Conservation (phyloP, 495 filamentous ascomycete species). For the Hypoxylon trugodes region DNA sequence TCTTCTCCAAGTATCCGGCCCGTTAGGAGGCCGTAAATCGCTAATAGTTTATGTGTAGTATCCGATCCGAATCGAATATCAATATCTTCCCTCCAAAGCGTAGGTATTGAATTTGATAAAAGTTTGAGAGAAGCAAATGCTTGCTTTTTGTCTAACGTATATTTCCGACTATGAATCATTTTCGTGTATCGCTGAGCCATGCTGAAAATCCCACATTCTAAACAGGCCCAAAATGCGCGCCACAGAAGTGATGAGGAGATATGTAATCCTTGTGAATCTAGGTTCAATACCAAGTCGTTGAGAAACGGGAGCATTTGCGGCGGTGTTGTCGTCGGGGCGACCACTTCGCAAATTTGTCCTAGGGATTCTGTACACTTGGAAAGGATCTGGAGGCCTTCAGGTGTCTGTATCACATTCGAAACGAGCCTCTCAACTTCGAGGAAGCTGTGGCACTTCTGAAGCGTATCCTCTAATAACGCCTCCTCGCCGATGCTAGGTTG, state of each 20-base stretch:
- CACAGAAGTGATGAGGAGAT: slow-evolving; percentile 5
- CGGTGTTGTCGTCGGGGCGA: background rate
- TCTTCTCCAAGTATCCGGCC: slow-evolving; percentile 2
- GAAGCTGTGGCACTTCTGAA: background rate
- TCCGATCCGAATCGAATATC: background rate
- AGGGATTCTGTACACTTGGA: slow-evolving; percentile 9
- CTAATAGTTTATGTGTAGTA: slow-evolving; percentile 10
- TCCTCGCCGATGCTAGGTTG: background rate
- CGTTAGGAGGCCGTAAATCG: slow-evolving; percentile 18
- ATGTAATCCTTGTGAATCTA: slow-evolving; percentile 3
- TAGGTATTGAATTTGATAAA: background rate
- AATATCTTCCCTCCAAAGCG: background rate
- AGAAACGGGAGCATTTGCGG: slow-evolving; percentile 32
- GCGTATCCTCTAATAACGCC: background rate
- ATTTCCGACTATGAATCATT: slow-evolving; percentile 15
- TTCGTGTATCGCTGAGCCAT: slow-evolving; percentile 25
- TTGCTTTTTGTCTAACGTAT: background rate
- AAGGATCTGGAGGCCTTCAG: slow-evolving; percentile 22
- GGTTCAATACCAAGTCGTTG: slow-evolving; percentile 36
- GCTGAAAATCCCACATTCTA: slow-evolving; percentile 9
- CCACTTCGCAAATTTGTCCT: background rate
- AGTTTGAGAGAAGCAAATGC: background rate
- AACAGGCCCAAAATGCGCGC: slow-evolving; percentile 10
- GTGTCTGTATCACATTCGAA: slow-evolving; percentile 14
- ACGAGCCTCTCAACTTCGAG: slow-evolving; percentile 33